Base-by-base conservation (phyloP, 2,329 filamentous ascomycete species). In the Daldinia sp. region DNA sequence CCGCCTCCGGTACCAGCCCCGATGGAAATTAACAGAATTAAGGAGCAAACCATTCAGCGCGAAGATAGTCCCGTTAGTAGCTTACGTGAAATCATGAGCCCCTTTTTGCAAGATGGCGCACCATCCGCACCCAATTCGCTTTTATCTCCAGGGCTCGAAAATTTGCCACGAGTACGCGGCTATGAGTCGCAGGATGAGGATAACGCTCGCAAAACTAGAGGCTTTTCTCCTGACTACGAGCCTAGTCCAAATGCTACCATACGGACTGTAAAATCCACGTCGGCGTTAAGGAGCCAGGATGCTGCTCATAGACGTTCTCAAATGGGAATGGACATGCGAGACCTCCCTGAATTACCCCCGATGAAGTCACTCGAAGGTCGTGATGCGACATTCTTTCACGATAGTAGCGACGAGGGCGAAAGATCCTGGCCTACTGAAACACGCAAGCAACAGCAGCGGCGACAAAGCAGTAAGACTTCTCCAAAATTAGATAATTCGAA, bases 1-100 rank as follows among this genome's bases (percentile, higher is more conserved):
- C 83, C 76, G 61, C 82, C 74, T 63, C 79, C 76, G 76, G 66
- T 74, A 43, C 76, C 68, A 37, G 54, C 68, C 45, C 72, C 54
- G 34, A 60, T 69, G 25, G 71, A 71, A 45, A 57, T 72, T 7
- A 58, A 25, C n/a, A 69, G 68, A 37, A 50, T 61, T 11, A 68
- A 67, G 21, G 68, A 71, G 7, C 72, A 73, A 27, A 71, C 73
- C 21, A 70, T 73, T 3, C 75, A 77, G 51, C 73, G 78, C 8
- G 77, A 81, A 65, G 80, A 80, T 34, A 93, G 87, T 71, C 88
- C 92, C 13, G 86, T 90, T 34, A 95, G 91, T 75, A 97, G 93
- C 77, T 80, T 97, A 69, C 87, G 92, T 62, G 87, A 92, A 77
- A 91, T 92, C 53, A 96, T 97, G 93, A 91, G 90, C 77, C 93